Percentiles rank a stretch among this genome's conserved stretches.
These are phyloP conservation scores for Melanopsichium pennsylvanicum DNA, from an alignment of 1,284 basidiomycete genomes.

Conservation along the genomic window DNA sequence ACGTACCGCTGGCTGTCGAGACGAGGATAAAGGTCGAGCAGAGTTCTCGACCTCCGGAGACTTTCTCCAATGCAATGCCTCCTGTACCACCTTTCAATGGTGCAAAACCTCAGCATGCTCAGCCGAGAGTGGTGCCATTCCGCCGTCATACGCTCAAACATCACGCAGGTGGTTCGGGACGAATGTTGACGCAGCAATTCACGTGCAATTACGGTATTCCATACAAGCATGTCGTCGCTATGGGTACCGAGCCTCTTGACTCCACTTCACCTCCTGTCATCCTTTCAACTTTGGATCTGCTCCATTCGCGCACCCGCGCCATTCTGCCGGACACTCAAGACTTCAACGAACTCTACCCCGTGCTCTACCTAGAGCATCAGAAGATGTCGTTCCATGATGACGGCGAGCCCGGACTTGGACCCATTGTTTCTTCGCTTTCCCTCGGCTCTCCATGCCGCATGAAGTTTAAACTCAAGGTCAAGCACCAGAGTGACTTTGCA, in stretches of 20 bases:
- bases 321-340: neutral
- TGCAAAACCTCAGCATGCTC: neutral
- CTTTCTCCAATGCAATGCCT: neutral
- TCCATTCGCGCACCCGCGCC: slow-evolving; percentile 10
- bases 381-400: slow-evolving; percentile 54
- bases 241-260: slow-evolving; percentile 31
- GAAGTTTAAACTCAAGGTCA: slow-evolving; percentile 45
- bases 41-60: no score
- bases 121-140: slow-evolving; percentile 23
- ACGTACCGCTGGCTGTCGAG: no score
- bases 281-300: slow-evolving; percentile 12
- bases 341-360: slow-evolving; percentile 56
- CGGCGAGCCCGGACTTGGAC: slow-evolving; percentile 48
- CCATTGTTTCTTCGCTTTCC: slow-evolving; percentile 45
- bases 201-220: slow-evolving; percentile 50
- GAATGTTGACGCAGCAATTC: slow-evolving; percentile 50
- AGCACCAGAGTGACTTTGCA: neutral
- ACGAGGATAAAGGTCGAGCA: no score
- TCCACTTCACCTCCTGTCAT: slow-evolving; percentile 11
- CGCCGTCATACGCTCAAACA: slow-evolving; percentile 33
- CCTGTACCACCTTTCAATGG: neutral
- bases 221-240: slow-evolving; percentile 46
- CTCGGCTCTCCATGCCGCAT: slow-evolving; percentile 42
- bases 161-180: slow-evolving; percentile 9
- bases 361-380: slow-evolving; percentile 42